Percentiles rank a stretch among this genome's conserved stretches.
These are phyloP conservation scores for Verticillium klebahnii DNA, from an alignment of 2,329 filamentous ascomycete genomes.

Conservation along the genomic window DNA sequence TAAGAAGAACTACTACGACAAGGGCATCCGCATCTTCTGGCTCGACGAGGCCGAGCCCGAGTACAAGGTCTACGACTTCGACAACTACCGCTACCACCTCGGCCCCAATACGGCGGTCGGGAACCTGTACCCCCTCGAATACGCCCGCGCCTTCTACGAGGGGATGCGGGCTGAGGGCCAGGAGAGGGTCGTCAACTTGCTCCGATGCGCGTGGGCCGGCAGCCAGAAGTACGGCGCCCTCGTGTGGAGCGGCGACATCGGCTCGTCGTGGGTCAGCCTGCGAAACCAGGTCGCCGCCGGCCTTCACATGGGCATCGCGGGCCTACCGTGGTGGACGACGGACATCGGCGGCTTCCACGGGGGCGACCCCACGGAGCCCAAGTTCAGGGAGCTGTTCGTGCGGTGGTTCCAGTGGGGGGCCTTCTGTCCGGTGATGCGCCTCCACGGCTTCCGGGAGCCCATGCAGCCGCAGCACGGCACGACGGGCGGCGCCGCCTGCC, in stretches of 20 bases:
- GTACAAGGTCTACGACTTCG: slow-evolving; percentile 61
- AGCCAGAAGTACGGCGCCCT: slow-evolving; percentile 61
- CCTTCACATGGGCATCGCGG: slow-evolving; percentile 60
- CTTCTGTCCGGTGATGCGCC: slow-evolving; percentile 63
- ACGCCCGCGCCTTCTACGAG: slow-evolving; percentile 56
- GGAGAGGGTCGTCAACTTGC: slow-evolving; percentile 50
- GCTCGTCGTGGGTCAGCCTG: slow-evolving; percentile 56
- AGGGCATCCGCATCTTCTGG: slow-evolving; percentile 63
- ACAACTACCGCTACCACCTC: slow-evolving; percentile 57
- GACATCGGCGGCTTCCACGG: slow-evolving; percentile 69
- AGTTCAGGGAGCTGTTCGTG: slow-evolving; percentile 59
- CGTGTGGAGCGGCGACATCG: slow-evolving; percentile 65
- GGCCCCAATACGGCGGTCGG: slow-evolving; percentile 38
- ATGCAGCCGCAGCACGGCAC: slow-evolving; percentile 23
- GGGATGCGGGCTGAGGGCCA: slow-evolving; percentile 50
- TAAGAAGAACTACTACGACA: slow-evolving; percentile 56
- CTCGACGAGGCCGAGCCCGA: slow-evolving; percentile 67
- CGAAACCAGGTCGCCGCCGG: slow-evolving; percentile 58
- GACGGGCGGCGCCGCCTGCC: slow-evolving; percentile 23
- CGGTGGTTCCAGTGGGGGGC: slow-evolving; percentile 68
- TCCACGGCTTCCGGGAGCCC: slow-evolving; percentile 63
- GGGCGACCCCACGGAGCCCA: slow-evolving; percentile 49
- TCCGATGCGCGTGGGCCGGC: slow-evolving; percentile 45
- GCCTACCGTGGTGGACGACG: slow-evolving; percentile 65
- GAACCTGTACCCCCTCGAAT: slow-evolving; percentile 56